Base-by-base conservation (phyloP, 2,329 filamentous ascomycete species). In the Mollisiaceae sp. region DNA sequence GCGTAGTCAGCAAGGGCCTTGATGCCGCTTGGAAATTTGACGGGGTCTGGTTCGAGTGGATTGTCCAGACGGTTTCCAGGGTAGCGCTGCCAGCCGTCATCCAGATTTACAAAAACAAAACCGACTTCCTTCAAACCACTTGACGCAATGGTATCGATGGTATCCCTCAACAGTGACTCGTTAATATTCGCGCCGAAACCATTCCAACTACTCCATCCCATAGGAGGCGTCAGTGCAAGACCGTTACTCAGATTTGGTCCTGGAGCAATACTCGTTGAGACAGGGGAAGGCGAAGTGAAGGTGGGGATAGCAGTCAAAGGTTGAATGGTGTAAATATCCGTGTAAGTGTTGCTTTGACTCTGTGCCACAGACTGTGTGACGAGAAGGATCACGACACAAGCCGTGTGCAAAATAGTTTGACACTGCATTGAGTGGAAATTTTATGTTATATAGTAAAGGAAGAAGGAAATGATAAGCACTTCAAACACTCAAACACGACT, bases 11-110 rank as follows among this genome's bases (percentile, higher is more conserved):
- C 85, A 1, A 85, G 75, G 0, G 82, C 80, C 14, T 80, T 80
- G 65, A 90, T 87, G 0, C 87, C 87, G 35, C 81, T 77, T 0
- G 88, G 87, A 64, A 89, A 90, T 64, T 82, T 85, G 4, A 69
- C 73, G 0, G 75, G 73, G 68, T 87, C 81, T 0, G 78, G 45
- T 80, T 78, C 4, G 77, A 72, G 0, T 78, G 83, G 63, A 11
- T 72, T 58, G 8, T 66, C 74, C 60, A 66, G 64, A 66, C 70
- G 58, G 32, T 74, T 72, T 67, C 84, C 78, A 8, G 82, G 78
- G 22, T 71, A 72, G 22, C 71, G 69, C 8, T 80, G 81, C 84
- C 83, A 90, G 76, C 87, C 89, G 72, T 90, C 88, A 70, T 90
- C 87, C 63, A 86, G 56, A 61, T 70, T 86, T 65, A 88, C 80